Evolutionary conservation across 2,329 filamentous ascomycete species (phyloP).

Genomic region (Mycogone perniciosa): DNA sequence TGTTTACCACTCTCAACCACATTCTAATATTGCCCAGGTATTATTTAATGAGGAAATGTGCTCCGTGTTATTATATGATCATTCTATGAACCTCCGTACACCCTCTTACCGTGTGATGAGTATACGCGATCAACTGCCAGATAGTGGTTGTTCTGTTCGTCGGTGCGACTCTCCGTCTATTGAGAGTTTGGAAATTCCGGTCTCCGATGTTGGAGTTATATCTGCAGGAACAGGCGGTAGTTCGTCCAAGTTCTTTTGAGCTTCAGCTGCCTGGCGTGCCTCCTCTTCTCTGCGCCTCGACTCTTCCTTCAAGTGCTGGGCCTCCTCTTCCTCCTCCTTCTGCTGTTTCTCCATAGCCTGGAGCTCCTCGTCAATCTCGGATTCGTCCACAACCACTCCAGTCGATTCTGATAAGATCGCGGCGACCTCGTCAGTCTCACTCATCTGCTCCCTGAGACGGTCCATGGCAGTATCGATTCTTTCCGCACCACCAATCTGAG

Average conservation of each 20-base stretch:
- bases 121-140: neutral
- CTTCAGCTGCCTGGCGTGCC: constrained; percentile 39
- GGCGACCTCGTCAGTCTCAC: constrained; percentile 73
- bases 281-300: constrained; percentile 37
- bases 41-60: too few relatives aligned
- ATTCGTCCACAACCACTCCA: constrained; percentile 60
- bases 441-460: constrained; percentile 71
- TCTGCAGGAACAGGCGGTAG: constrained; percentile 35
- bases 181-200: constrained; percentile 30
- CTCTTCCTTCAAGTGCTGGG: constrained; percentile 21
- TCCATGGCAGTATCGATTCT: constrained; percentile 71
- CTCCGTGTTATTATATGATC: neutral
- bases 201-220: constrained; percentile 31
- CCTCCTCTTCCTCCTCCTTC: constrained; percentile 44
- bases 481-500: constrained; percentile 69
- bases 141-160: neutral
- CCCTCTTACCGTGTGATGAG: too few relatives aligned
- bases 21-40: too few relatives aligned
- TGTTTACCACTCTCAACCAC: too few relatives aligned
- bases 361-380: constrained; percentile 81
- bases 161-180: constrained; percentile 11
- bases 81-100: neutral
- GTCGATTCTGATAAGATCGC: constrained; percentile 63
- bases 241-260: constrained; percentile 48
- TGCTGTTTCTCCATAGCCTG: constrained; percentile 63